These are phyloP conservation scores for Cucumis hystrix DNA, from an alignment of 306 rosid species.

Conservation along the genomic window DNA sequence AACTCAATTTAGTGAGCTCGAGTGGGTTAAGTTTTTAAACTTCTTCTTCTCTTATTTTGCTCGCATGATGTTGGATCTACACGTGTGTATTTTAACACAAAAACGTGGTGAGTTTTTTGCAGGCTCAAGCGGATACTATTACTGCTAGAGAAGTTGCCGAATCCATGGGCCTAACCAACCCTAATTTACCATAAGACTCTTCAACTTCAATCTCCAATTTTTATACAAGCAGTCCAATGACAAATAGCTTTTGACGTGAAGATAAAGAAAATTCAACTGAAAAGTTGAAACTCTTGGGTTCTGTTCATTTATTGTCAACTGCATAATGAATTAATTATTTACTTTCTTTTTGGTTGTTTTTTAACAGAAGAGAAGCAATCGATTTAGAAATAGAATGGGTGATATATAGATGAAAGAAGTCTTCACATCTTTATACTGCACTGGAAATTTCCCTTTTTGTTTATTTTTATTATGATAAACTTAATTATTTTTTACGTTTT, in stretches of 20 bases:
- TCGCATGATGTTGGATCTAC: background rate
- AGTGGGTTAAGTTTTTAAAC: no score
- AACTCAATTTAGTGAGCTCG: no score
- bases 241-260: background rate
- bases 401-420: background rate
- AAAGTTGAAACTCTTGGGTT: background rate
- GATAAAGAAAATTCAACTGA: background rate
- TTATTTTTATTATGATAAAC: background rate
- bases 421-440: background rate
- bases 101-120: background rate
- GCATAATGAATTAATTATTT: background rate
- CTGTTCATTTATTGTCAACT: background rate
- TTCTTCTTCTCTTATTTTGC: no score
- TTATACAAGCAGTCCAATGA: background rate
- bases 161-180: slow-evolving; percentile 78
- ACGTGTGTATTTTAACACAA: background rate
- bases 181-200: slow-evolving; percentile 38
- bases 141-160: slow-evolving; percentile 71
- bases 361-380: background rate
- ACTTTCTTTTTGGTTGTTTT: background rate
- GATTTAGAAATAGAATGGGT: background rate
- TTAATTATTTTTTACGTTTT: background rate
- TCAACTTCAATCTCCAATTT: background rate
- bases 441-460: background rate
- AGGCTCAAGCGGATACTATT: slow-evolving; percentile 76